Percentiles rank a stretch among this genome's conserved stretches.
These are phyloP conservation scores for Sporothrix brunneoviolacea DNA, from an alignment of 2,329 filamentous ascomycete species.

Conservation along the genomic window DNA sequence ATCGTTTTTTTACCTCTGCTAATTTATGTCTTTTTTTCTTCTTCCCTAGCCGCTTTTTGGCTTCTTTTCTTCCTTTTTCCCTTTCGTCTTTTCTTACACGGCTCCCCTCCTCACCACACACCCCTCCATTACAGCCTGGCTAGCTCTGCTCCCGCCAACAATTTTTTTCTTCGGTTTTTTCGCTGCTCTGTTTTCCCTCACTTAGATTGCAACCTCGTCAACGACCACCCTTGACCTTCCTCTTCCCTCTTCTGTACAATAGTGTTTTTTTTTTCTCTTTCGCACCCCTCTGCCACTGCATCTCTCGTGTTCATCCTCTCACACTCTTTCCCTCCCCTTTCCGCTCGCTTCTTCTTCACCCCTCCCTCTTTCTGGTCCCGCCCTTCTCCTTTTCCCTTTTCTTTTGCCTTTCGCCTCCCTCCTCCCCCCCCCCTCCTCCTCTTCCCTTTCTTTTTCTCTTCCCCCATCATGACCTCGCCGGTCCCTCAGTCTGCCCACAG, in stretches of 20 bases:
- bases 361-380: neutral
- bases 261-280: neutral
- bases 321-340: neutral
- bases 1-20: neutral
- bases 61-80: neutral
- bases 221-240: conserved; percentile 3
- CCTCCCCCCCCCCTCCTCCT: conserved; percentile 24
- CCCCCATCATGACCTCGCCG: conserved; percentile 30
- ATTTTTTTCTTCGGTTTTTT: conserved; percentile 12
- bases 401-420: neutral
- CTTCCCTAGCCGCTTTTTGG: conserved; percentile 1
- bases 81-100: conserved; percentile 1
- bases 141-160: conserved; percentile 6
- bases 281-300: conserved; percentile 9
- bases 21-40: conserved; percentile 5
- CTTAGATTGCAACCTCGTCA: conserved; percentile 16
- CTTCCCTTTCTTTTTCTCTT: conserved; percentile 21
- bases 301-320: conserved; percentile 1
- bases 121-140: conserved; percentile 13
- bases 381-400: conserved; percentile 6
- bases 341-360: conserved; percentile 1
- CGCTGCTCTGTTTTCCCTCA: conserved; percentile 7
- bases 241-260: neutral
- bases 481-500: conserved; percentile 17
- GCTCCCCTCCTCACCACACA: neutral